Evolutionary conservation across 2,329 filamentous ascomycete species (phyloP).

Genomic region (Byssoonygena ceratinophila): DNA sequence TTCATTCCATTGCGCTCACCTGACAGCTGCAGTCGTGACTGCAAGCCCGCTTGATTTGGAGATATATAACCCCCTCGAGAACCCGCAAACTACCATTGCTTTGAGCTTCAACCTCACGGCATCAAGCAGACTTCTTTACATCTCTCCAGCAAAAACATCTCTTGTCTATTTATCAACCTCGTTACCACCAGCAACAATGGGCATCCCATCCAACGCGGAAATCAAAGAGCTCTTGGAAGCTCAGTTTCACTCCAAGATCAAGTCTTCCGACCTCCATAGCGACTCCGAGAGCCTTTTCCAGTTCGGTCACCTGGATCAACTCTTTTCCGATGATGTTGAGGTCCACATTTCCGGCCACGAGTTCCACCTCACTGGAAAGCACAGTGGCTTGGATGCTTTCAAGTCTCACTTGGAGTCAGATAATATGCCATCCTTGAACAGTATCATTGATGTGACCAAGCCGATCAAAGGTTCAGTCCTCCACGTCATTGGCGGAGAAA

Average conservation of each 20-base stretch:
- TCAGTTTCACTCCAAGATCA: conserved; percentile 10
- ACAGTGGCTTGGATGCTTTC: conserved; percentile 8
- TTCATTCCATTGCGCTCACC: neutral
- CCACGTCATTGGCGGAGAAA: conserved; percentile 12
- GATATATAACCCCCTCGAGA: neutral
- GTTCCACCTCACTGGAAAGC: conserved; percentile 12
- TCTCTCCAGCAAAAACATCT: neutral
- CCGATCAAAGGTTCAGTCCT: conserved; percentile 10
- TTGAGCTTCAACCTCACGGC: neutral
- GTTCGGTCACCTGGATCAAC: conserved; percentile 11
- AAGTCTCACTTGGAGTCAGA: conserved; percentile 10
- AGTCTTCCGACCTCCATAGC: conserved; percentile 4
- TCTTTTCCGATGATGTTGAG: conserved; percentile 12
- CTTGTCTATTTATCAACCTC: neutral
- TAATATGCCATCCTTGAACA: conserved; percentile 11
- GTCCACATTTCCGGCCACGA: conserved; percentile 12
- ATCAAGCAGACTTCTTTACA: neutral
- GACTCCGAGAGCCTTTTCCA: conserved; percentile 11
- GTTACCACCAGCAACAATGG: conserved; percentile 5
- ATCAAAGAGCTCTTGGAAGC: conserved; percentile 11
- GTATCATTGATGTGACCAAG: conserved; percentile 11
- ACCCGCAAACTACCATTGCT: neutral
- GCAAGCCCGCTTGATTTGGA: neutral
- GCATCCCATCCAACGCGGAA: conserved; percentile 8
- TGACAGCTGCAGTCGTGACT: neutral